A percentile compares a stretch with the other conserved stretches of the same genome.
Conservation (phyloP, 257 asterid species). For the Solanum bulbocastanum region DNA sequence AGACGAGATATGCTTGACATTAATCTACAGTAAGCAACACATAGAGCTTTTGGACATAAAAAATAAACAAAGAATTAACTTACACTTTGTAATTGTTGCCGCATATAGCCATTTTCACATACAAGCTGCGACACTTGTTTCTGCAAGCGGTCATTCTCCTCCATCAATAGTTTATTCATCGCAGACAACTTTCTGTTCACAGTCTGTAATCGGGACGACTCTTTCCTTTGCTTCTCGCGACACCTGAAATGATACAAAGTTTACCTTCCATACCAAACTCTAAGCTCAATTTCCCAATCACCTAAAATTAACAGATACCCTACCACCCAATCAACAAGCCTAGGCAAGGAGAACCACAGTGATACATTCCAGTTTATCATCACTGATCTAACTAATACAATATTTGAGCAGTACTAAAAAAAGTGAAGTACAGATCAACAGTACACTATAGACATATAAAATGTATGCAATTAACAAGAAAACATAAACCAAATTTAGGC, state of each 20-base stretch:
- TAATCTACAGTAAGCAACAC: background rate
- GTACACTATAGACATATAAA: background rate
- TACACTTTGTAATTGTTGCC: constrained; percentile 76
- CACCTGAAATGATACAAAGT: constrained; percentile 40
- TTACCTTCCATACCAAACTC: background rate
- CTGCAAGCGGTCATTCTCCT: constrained; percentile 92
- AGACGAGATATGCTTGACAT: background rate
- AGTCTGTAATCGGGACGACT: constrained; percentile 68
- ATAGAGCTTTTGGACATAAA: background rate
- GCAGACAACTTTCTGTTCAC: constrained; percentile 79
- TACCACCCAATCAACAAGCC: background rate
- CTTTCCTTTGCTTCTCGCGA: constrained; percentile 90
- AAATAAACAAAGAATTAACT: constrained; percentile 11
- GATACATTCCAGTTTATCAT: background rate
- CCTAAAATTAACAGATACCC: background rate
- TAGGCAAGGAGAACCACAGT: background rate
- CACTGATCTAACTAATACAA: background rate
- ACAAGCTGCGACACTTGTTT: constrained; percentile 94
- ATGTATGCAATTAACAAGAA: background rate
- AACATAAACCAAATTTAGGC: background rate
- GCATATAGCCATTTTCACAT: constrained; percentile 75
- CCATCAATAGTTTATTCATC: constrained; percentile 90
- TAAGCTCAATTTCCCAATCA: background rate
- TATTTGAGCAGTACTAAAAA: background rate
- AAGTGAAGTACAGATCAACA: background rate